phyloP scores from a whole-genome alignment of 257 asterid species.

The Eustoma russellianum region DNA sequence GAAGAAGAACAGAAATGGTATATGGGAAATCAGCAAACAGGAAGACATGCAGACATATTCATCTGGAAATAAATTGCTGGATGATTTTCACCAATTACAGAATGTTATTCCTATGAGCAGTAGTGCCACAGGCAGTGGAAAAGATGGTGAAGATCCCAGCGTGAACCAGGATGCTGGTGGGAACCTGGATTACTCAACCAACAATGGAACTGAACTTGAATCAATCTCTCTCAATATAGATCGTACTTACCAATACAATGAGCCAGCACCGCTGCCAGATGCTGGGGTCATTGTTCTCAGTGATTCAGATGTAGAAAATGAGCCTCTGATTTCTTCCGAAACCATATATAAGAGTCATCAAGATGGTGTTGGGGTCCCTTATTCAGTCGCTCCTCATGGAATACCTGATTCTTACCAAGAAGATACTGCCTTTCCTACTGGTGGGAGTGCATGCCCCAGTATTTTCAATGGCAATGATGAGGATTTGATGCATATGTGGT shows the following conservation, averaged over 20 bases:
- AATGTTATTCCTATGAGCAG: slow-evolving; percentile 73
- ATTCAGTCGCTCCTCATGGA: slow-evolving; percentile 41
- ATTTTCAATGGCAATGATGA: slow-evolving; percentile 49
- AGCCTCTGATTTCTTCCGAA: slow-evolving; percentile 33
- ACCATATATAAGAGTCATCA: slow-evolving; percentile 22
- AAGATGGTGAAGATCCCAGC: slow-evolving; percentile 78
- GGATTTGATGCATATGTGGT: slow-evolving; percentile 64
- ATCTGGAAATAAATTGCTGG: slow-evolving; percentile 35
- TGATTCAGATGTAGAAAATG: slow-evolving; percentile 84
- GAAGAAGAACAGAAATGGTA: slow-evolving; percentile 54
- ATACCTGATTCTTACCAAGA: slow-evolving; percentile 54
- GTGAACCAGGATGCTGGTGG: slow-evolving; percentile 76
- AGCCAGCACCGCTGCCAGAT: slow-evolving; percentile 39
- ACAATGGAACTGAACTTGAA: slow-evolving; percentile 58
- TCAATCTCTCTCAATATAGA: slow-evolving; percentile 53
- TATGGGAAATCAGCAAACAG: slow-evolving; percentile 70
- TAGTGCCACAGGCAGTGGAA: slow-evolving; percentile 83
- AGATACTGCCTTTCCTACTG: slow-evolving; percentile 35
- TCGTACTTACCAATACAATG: slow-evolving; percentile 31
- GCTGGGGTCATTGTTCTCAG: slow-evolving; percentile 68
- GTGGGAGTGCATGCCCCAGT: slow-evolving; percentile 42
- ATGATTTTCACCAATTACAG: slow-evolving; percentile 25
- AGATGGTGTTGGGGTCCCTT: slow-evolving; percentile 34
- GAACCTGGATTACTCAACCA: slow-evolving; percentile 46
- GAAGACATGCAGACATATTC: slow-evolving; percentile 38